Percentiles rank a stretch among this genome's conserved stretches.
phyloP scores from a whole-genome alignment of 75 land plant genomes.

The Selaginella tamariscina region DNA sequence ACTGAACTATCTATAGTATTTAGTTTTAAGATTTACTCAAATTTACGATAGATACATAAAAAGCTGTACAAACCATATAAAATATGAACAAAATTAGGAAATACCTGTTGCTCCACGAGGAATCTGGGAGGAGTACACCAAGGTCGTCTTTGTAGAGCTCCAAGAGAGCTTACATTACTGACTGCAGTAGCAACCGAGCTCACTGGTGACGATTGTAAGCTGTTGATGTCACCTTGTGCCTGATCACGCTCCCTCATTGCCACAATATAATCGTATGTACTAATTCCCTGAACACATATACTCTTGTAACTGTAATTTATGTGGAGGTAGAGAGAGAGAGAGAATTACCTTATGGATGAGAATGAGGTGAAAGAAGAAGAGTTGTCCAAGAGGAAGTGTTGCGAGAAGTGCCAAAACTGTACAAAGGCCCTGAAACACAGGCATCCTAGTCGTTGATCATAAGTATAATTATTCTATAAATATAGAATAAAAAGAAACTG shows the following conservation, averaged over 20 bases:
- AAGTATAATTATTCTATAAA: background rate
- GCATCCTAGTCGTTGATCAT: background rate
- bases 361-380: slow-evolving; percentile 87
- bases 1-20: too few species aligned
- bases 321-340: background rate
- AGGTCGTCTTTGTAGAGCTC: slow-evolving; percentile 47
- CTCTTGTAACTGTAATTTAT: background rate
- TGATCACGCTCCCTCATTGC: slow-evolving; percentile 88
- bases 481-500: background rate
- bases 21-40: too few species aligned
- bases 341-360: slow-evolving; percentile 79
- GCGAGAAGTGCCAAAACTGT: slow-evolving; percentile 85
- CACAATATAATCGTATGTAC: slow-evolving; percentile 91
- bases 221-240: slow-evolving; percentile 44
- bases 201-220: slow-evolving; percentile 57
- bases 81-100: too few species aligned
- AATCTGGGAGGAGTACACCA: slow-evolving; percentile 96
- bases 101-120: slow-evolving; percentile 86
- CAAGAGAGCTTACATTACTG: slow-evolving; percentile 78
- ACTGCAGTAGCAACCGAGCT: slow-evolving; percentile 63
- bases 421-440: slow-evolving; percentile 54
- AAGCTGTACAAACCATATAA: too few species aligned
- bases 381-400: slow-evolving; percentile 82
- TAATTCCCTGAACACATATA: slow-evolving; percentile 57
- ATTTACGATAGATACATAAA: too few species aligned